phyloP scores from a whole-genome alignment of 1,139 yeast species.

The Blastobotrys indianensis region DNA sequence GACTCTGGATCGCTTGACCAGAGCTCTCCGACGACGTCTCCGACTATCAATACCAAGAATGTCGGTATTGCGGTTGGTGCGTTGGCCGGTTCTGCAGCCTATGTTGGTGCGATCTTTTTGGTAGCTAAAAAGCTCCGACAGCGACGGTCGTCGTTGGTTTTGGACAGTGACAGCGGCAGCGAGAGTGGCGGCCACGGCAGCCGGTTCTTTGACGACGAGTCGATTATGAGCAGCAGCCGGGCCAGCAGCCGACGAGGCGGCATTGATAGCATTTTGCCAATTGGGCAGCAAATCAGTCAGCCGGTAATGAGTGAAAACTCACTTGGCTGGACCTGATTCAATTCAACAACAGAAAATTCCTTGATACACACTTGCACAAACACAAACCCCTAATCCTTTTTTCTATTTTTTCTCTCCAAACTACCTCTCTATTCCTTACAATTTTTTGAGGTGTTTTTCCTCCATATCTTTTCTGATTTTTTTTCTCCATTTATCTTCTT shows the following conservation, averaged over 20 bases:
- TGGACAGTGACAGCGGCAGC: constrained; percentile 8
- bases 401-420: neutral
- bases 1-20: constrained; percentile 33
- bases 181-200: constrained; percentile 5
- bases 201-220: constrained; percentile 12
- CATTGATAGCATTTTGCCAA: constrained; percentile 21
- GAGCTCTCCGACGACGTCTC: constrained; percentile 22
- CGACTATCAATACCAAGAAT: constrained; percentile 28
- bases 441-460: neutral
- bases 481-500: neutral
- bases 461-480: neutral
- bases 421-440: neutral
- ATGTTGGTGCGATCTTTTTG: constrained; percentile 35
- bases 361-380: neutral
- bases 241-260: constrained; percentile 15
- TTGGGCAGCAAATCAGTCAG: constrained; percentile 32
- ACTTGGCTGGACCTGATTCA: constrained; percentile 34
- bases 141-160: constrained; percentile 16
- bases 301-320: constrained; percentile 39
- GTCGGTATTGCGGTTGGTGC: constrained; percentile 39
- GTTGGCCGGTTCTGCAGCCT: constrained; percentile 34
- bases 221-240: constrained; percentile 15
- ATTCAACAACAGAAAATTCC: neutral
- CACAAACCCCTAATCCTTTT: neutral
- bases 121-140: constrained; percentile 30